Conservation (phyloP, 192 early-diverging fungal genomes). For the Dimargaris cristalligena region DNA sequence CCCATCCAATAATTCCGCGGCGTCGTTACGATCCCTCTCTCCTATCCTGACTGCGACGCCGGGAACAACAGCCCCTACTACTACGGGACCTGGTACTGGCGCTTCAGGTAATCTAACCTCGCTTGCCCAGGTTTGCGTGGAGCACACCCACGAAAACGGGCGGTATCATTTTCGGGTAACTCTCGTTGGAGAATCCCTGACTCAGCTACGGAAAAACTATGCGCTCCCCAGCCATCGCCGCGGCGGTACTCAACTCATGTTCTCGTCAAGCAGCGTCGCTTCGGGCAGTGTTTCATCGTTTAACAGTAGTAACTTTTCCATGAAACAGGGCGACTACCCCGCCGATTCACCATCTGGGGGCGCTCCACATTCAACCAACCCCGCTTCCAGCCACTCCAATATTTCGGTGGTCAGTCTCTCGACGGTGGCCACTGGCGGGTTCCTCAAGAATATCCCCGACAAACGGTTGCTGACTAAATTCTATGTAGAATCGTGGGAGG, state of each 20-base stretch:
- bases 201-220: conserved; percentile 6
- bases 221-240: not conserved
- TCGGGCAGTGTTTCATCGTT: too few relatives aligned
- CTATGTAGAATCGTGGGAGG: conserved; percentile 5
- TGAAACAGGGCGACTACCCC: too few relatives aligned
- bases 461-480: not conserved
- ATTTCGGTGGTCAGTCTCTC: not conserved
- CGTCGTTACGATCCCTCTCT: not conserved
- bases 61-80: too few relatives aligned
- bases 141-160: not conserved
- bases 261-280: too few relatives aligned
- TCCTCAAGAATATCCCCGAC: conserved; percentile 8
- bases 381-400: too few relatives aligned
- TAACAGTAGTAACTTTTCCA: too few relatives aligned
- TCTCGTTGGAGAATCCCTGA: conserved; percentile 4
- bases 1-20: not conserved
- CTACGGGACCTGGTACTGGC: too few relatives aligned
- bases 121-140: conserved; percentile 7
- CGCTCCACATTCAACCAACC: too few relatives aligned
- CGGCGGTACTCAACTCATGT: not conserved
- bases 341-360: too few relatives aligned
- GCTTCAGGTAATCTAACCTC: not conserved
- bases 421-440: conserved; percentile 4
- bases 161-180: not conserved
- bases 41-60: not conserved